Base-by-base conservation (phyloP, 108 stramenopile genomes). In the Asterionellopsis glacialis region DNA sequence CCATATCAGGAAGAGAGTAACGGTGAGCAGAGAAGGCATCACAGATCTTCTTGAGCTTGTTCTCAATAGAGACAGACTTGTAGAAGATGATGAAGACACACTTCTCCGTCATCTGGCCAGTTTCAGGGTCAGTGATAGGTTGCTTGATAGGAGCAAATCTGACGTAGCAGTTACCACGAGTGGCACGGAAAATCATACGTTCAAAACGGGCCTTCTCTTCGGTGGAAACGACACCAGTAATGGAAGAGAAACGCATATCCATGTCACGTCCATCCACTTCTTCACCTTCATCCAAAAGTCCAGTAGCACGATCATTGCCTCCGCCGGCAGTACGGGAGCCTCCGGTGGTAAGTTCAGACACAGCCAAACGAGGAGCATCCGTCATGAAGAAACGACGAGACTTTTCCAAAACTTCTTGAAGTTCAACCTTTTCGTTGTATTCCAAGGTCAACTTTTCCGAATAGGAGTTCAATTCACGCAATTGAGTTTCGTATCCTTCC, bases 1-100 rank as follows among this genome's bases (percentile, higher is more conserved):
- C 93, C 90, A 94, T 91, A 61, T 95, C 94, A 16, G 98, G 96
- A 40, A 99, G 77, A 22, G 78, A 77, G 84, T 98, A 97, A 26
- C 94, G 83, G 60, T 93, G 93, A 41, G 98, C 97, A 48, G 65
- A 64, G 71, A 97, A 98, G 12, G 96, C 96, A 58, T 96, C 96
- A 65, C 97, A 98, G 55, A 99, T 96, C 79, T 95, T 94, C 83
- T 96, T 96, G 51, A 99, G 73, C 80, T 97, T 98, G 56, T 72
- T 60, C 75, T 95, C 96, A 63, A 99, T 96, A 55, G 84, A 68
- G 27, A 82, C 74, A 27, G 83, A 88, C 73, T 97, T 97, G 94
- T 86, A 99, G 61, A 99, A 99, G 63, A 98, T 84, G 55, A 98
- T 95, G 68, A 98, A 99, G 52, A 97, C 97, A 33, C 82, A 86